Conservation (phyloP, 495 filamentous ascomycete species). For the Bacidia gigantensis region DNA sequence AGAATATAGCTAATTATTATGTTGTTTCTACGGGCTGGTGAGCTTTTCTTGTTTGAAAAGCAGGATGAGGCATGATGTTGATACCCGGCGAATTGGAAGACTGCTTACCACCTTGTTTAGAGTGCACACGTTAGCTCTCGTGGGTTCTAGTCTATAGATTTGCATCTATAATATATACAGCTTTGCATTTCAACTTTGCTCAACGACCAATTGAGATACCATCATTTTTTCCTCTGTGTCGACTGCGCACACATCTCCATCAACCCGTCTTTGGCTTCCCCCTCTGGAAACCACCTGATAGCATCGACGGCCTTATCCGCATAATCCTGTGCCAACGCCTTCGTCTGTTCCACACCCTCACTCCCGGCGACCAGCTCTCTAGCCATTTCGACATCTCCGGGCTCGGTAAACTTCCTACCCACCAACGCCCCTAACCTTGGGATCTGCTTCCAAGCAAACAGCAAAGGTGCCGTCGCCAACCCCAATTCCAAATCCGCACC, state of each 20-base stretch:
- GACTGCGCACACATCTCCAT: constrained; percentile 90
- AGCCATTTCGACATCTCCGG: constrained; percentile 75
- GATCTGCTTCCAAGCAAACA: constrained; percentile 92
- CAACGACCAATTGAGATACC: not conserved
- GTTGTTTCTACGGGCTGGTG: too few species aligned
- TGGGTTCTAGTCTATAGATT: not conserved
- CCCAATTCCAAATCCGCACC: constrained; percentile 91
- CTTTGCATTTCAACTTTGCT: not conserved
- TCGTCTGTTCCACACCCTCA: constrained; percentile 80
- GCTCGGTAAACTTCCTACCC: constrained; percentile 70
- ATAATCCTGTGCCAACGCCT: constrained; percentile 78
- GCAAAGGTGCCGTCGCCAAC: constrained; percentile 82
- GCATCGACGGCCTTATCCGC: constrained; percentile 75
- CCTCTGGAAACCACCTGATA: constrained; percentile 69
- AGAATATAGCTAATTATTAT: too few species aligned
- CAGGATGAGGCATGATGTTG: too few species aligned
- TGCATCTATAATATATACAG: not conserved
- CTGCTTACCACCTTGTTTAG: too few species aligned
- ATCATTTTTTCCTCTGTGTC: constrained; percentile 72
- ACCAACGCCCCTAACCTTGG: constrained; percentile 77
- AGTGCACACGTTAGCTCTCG: too few species aligned
- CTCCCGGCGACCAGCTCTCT: constrained; percentile 69
- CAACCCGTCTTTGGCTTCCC: constrained; percentile 81
- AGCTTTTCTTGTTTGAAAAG: too few species aligned
- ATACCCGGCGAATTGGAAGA: too few species aligned